A percentile compares a stretch with the other conserved stretches of the same genome.
Conservation (phyloP, 495 filamentous ascomycete species). For the Penicillium goetzii region DNA sequence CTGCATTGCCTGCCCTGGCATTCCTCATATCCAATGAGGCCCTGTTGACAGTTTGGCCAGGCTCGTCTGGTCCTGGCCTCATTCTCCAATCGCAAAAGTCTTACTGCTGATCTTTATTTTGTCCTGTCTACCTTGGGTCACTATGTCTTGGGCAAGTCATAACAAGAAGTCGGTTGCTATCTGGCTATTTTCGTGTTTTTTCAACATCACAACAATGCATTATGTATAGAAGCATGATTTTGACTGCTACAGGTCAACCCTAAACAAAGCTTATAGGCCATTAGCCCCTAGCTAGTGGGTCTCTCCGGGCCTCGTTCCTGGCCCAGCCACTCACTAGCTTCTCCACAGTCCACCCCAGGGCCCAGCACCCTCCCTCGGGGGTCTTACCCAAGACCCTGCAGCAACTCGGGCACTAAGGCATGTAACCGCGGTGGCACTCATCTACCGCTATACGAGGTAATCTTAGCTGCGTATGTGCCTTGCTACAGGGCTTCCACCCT, state of each 20-base stretch:
- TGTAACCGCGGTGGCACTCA: slow-evolving; percentile 16
- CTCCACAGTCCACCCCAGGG: background rate
- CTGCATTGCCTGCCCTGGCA: slow-evolving; percentile 16
- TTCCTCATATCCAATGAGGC: slow-evolving; percentile 18
- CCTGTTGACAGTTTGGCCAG: background rate
- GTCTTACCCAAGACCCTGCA: slow-evolving; percentile 14
- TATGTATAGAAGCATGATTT: background rate
- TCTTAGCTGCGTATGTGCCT: background rate
- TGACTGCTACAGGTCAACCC: background rate
- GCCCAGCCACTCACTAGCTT: slow-evolving; percentile 9
- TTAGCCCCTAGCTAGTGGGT: slow-evolving; percentile 9
- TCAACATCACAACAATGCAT: background rate
- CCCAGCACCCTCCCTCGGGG: background rate
- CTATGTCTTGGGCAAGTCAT: background rate
- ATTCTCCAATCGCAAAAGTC: background rate
- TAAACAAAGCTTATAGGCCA: slow-evolving; percentile 9
- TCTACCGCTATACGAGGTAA: background rate
- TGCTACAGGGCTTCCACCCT: background rate
- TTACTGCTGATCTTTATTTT: background rate
- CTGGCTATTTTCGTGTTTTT: background rate
- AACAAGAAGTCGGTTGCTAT: background rate
- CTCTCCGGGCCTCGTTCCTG: slow-evolving; percentile 13
- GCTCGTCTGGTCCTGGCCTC: slow-evolving; percentile 1
- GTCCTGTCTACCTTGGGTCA: background rate
- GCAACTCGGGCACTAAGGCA: slow-evolving; percentile 25